Evolutionary conservation across 257 asterid genomes (phyloP), one percentile per base, ranked within the genome.

Genomic region (Nicotiana benthamiana): DNA sequence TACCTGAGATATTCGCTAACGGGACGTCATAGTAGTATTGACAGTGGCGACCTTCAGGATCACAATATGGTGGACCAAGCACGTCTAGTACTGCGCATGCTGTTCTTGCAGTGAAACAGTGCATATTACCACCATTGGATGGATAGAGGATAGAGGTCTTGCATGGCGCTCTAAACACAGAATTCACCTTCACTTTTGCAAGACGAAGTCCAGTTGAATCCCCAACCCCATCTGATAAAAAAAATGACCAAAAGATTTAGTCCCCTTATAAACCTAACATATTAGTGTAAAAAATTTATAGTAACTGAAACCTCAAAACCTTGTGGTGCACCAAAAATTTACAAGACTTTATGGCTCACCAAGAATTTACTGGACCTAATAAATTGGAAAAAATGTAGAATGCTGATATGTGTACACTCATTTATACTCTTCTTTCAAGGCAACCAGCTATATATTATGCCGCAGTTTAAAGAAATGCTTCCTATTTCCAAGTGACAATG

Each of bases 1-100:
- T 80, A 89, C 92, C 89, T 75, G 88, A 66, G 81, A 66, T 77
- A 10, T 67, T 83, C 80, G 84, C 10, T 10, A 86, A 84, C 0
- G 97, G 97, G 81, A 82, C 85, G 62, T 95, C 98, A 5, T 46
- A 40, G 80, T 90, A 95, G 86, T 89, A 93, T 77, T 93, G 94
- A 75, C 97, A 95, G 75, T 93, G 97, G 28, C 98, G 98, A 52
- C 98, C 98, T 22, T 93, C 93, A 0, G 93, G 88, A 79, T 93
- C 98, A 54, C 87, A 83, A 60, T 95, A 95, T 1, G 98, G 98
- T 11, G 98, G 98, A 64, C 97, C 98, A 1, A 95, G 95, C 75
- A 95, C 98, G 20, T 95, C 98, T 1, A 95, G 92, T 22, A 95
- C 91, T 0, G 98, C 98, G 5, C 98, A 95, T 0, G 97, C 91